Evolutionary conservation across 1,284 basidiomycete species (phyloP).

Genomic region (Trichosporon sp.): DNA sequence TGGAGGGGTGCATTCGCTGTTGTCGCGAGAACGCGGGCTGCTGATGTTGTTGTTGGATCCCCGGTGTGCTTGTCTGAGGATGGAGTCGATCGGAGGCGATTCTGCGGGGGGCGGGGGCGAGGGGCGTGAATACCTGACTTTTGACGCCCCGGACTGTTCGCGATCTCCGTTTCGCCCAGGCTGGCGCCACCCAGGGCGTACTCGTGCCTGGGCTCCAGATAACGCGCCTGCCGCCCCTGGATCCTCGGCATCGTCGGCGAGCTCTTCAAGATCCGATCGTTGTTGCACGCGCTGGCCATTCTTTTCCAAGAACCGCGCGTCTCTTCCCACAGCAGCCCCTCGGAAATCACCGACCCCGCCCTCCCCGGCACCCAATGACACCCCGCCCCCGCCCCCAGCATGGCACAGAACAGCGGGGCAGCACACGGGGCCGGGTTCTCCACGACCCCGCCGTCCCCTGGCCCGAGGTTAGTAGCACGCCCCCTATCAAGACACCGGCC

Average conservation of each 20-base stretch:
- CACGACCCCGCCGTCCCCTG: not conserved
- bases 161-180: not conserved
- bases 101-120: not conserved
- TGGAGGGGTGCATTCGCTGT: not conserved
- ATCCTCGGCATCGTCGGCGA: not conserved
- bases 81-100: not conserved
- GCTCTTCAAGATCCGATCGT: not conserved
- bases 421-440: not conserved
- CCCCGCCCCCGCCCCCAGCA: not conserved
- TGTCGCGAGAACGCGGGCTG: not conserved
- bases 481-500: constrained; percentile 3
- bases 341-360: not conserved
- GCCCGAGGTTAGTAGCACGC: not conserved
- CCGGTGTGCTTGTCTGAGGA: not conserved
- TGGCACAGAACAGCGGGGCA: not conserved
- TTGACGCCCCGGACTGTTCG: not conserved
- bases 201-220: not conserved
- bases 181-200: not conserved
- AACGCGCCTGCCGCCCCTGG: not conserved
- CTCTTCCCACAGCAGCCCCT: not conserved
- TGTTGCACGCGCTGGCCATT: not conserved
- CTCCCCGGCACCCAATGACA: not conserved
- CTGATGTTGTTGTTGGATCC: not conserved
- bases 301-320: not conserved
- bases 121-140: not conserved